Percentiles rank a stretch among this genome's conserved stretches.
These are phyloP conservation scores for Podaxis sp. DNA, from an alignment of 768 basidiomycete species.

Conservation along the genomic window DNA sequence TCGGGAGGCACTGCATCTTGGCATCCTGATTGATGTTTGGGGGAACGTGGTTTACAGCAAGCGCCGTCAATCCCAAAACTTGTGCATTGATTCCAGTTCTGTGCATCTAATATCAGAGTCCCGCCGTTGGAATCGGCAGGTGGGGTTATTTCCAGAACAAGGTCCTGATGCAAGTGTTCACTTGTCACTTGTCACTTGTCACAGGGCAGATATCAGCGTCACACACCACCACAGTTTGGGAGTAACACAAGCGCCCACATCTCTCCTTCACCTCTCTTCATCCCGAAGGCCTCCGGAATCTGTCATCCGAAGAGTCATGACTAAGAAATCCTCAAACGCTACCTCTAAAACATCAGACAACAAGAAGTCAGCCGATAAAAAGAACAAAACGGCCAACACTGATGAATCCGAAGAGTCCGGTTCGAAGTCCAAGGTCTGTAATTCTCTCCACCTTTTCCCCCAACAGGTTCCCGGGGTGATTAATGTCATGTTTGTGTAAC, in stretches of 20 bases:
- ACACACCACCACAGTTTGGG: not conserved
- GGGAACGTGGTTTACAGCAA: not conserved
- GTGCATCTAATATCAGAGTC: not conserved
- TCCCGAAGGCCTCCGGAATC: not conserved
- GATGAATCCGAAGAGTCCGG: constrained; percentile 31
- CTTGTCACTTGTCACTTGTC: too few relatives aligned
- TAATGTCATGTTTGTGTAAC: not conserved
- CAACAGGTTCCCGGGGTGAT: not conserved
- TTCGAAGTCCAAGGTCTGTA: constrained; percentile 33
- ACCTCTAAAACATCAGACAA: constrained; percentile 31
- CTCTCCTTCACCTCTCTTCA: not conserved
- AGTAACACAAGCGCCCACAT: not conserved
- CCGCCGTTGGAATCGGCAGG: not conserved
- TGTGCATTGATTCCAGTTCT: not conserved
- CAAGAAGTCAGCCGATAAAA: constrained; percentile 36
- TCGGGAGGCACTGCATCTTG: too few relatives aligned
- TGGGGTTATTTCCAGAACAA: not conserved
- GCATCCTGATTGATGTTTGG: not conserved
- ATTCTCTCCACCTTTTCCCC: not conserved
- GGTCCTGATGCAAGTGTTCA: not conserved
- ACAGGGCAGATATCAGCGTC: not conserved
- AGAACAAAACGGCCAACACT: constrained; percentile 9
- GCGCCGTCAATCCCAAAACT: not conserved
- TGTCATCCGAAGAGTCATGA: constrained; percentile 5
- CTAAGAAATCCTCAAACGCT: constrained; percentile 19